Percentiles rank a stretch among this genome's conserved stretches.
Evolutionary conservation across 805 yeast genomes (phyloP).

Genomic region (Jamesozyma hellenica): DNA sequence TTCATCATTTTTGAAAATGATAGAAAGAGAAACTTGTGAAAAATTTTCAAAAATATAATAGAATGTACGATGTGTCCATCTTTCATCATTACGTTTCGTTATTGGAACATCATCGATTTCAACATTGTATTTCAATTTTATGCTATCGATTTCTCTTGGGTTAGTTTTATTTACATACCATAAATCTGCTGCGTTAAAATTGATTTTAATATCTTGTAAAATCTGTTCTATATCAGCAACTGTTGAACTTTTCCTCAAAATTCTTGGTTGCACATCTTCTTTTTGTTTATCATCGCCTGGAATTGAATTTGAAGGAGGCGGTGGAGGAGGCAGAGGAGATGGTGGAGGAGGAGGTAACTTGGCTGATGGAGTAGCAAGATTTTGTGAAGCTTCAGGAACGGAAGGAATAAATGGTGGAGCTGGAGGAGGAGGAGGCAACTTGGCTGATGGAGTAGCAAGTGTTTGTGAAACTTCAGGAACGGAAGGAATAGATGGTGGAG

Average conservation of each 20-base stretch:
- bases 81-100: slow-evolving; percentile 47
- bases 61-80: slow-evolving; percentile 45
- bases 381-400: not conserved
- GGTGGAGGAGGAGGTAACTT: not conserved
- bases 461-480: not conserved
- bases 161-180: slow-evolving; percentile 75
- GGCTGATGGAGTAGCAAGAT: no score
- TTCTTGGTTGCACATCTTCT: not conserved
- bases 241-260: slow-evolving; percentile 9
- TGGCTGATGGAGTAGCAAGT: no score
- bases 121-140: slow-evolving; percentile 30
- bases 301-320: slow-evolving; percentile 4
- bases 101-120: slow-evolving; percentile 56
- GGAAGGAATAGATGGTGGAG: slow-evolving; percentile 8
- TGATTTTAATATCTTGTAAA: slow-evolving; percentile 11
- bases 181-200: slow-evolving; percentile 27
- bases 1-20: slow-evolving; percentile 44
- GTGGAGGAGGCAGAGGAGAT: slow-evolving; percentile 7
- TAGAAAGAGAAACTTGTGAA: slow-evolving; percentile 52
- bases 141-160: slow-evolving; percentile 10
- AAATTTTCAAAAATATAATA: slow-evolving; percentile 66
- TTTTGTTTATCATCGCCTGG: not conserved
- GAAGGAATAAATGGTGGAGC: slow-evolving; percentile 2
- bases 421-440: slow-evolving; percentile 13
- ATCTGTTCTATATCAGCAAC: slow-evolving; percentile 8